Percentiles rank a stretch among this genome's conserved stretches.
phyloP scores from a whole-genome alignment of 169 alveolate species.

The Plasmodium reichenowi region DNA sequence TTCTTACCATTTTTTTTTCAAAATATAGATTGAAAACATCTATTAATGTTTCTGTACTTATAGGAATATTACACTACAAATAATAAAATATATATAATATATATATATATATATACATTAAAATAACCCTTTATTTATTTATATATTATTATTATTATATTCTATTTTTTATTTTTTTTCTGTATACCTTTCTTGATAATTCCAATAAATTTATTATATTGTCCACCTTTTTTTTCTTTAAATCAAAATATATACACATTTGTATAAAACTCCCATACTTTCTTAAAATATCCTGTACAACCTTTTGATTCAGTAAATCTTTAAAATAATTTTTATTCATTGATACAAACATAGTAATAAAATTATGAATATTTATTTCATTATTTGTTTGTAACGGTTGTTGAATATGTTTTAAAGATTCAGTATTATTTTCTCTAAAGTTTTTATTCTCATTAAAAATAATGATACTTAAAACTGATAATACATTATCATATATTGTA shows the following conservation, averaged over 20 bases:
- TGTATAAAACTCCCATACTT: slow-evolving; percentile 59
- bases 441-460: slow-evolving; percentile 30
- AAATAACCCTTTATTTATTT: not conserved
- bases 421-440: slow-evolving; percentile 18
- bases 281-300: slow-evolving; percentile 32
- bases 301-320: slow-evolving; percentile 15
- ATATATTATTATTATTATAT: not conserved
- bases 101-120: not conserved
- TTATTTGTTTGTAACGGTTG: slow-evolving; percentile 5
- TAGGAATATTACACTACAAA: slow-evolving; percentile 34
- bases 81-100: slow-evolving; percentile 13
- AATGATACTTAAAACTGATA: slow-evolving; percentile 22
- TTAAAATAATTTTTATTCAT: slow-evolving; percentile 47
- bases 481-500: slow-evolving; percentile 38
- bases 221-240: slow-evolving; percentile 65
- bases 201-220: slow-evolving; percentile 53
- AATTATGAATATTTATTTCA: slow-evolving; percentile 46
- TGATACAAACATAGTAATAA: slow-evolving; percentile 29
- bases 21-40: slow-evolving; percentile 55
- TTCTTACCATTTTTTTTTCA: slow-evolving; percentile 69
- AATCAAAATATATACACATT: slow-evolving; percentile 70
- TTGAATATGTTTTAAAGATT: not conserved
- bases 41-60: slow-evolving; percentile 51
- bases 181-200: slow-evolving; percentile 49
- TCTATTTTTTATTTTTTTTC: not conserved